Base-by-base conservation (phyloP, 768 basidiomycete species). In the Suillus occidentalis region DNA sequence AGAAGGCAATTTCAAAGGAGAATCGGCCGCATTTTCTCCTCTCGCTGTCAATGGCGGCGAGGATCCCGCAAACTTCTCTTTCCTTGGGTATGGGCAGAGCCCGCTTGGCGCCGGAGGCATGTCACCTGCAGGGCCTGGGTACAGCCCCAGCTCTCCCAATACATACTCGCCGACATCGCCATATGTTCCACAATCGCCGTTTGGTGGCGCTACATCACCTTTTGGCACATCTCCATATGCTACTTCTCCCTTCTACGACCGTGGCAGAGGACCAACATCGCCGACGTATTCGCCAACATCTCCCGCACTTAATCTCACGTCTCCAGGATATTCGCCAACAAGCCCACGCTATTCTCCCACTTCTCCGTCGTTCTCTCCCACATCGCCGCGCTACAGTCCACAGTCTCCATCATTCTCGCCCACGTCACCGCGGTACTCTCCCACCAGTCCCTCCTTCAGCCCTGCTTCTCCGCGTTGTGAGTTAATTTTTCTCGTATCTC, bases 11-110 rank as follows among this genome's bases (percentile, higher is more conserved):
- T 92, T 92, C 81, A 89, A 89, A 72, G 94, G 92, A 61, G 93
- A 94, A 63, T 85, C 90, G 4, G 92, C 95, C 6, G 88, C 94
- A 0, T 99, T 99, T 84, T 97, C 96, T n/a, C 97, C 96, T 0
- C 85, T 99, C 42, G 93, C 92, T 34, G 88, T 89, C 66, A 92
- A 89, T 67, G 90, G 87, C 49, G 91, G 91, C 62, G 96, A 97
- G 69, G 94, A 94, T 67, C 83, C 88, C 0, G 83, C 89, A 9
- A 88, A 83, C 66, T 95, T 92, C 83, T 84, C 82, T 49, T 88
- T 90, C 70, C 80, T 84, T n/a, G 85, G 85, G 1, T 95, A 89
- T 70, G 90, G 91, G n/a, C 91, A 90, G 76, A 95, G 92, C 69
- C 95, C 95, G 0, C 81, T 89, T 67, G 87, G 91, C 42, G 88